These are phyloP conservation scores for Phellinidium pouzarii DNA, from an alignment of 1,284 basidiomycete species.

Conservation along the genomic window DNA sequence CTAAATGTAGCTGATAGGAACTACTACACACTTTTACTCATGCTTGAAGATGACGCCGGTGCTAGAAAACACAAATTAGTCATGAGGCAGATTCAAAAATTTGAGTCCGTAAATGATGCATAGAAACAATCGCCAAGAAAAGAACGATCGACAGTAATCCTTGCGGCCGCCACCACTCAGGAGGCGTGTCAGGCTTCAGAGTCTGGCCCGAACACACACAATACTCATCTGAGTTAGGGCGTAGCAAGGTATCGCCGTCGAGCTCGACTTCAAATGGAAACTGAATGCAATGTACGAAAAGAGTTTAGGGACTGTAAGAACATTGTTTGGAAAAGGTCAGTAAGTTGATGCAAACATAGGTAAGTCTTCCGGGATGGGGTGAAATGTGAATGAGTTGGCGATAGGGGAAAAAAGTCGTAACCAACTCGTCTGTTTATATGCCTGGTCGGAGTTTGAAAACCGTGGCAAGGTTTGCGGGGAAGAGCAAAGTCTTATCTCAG, in stretches of 20 bases:
- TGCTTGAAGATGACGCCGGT: too few species aligned
- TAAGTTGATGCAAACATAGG: too few species aligned
- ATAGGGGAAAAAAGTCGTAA: background rate
- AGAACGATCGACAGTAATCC: conserved; percentile 17
- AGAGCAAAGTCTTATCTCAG: background rate
- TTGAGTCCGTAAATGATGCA: too few species aligned
- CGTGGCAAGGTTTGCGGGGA: background rate
- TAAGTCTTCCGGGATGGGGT: background rate
- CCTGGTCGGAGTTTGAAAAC: background rate
- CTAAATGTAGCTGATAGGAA: too few species aligned
- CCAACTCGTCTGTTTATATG: background rate
- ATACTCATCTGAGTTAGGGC: conserved; percentile 14
- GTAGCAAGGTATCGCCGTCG: conserved; percentile 13
- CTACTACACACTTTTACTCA: too few species aligned
- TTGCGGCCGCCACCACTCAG: conserved; percentile 19
- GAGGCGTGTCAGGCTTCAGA: background rate
- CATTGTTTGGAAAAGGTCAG: too few species aligned
- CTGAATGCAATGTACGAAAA: background rate
- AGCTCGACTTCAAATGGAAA: background rate
- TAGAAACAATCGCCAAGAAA: background rate
- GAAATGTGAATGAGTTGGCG: background rate
- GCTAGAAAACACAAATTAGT: too few species aligned
- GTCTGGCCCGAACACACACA: background rate
- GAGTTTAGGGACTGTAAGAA: too few species aligned
- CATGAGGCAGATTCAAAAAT: too few species aligned